phyloP scores from a whole-genome alignment of 164 flowering plant species.

The Paratinospora sagittata region DNA sequence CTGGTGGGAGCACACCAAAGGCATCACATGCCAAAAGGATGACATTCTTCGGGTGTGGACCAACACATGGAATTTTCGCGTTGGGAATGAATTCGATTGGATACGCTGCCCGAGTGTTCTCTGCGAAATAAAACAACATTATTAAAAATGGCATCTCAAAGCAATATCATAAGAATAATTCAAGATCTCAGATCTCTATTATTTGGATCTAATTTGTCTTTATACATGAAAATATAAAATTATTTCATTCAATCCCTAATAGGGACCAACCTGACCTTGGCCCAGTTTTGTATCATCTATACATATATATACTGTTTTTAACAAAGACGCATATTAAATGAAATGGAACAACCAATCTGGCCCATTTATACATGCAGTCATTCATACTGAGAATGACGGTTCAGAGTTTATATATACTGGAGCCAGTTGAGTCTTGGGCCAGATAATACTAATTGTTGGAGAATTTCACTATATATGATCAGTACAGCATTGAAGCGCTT shows the following conservation, averaged over 20 bases:
- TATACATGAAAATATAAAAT: neutral
- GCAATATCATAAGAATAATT: neutral
- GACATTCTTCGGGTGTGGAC: slow-evolving; percentile 94
- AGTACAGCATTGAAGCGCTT: neutral
- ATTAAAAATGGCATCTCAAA: neutral
- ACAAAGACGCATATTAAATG: neutral
- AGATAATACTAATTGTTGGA: neutral
- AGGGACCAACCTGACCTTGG: neutral
- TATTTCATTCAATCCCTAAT: neutral
- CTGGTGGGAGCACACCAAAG: slow-evolving; percentile 99
- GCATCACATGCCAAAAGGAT: slow-evolving; percentile 97
- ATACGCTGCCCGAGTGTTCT: slow-evolving; percentile 94
- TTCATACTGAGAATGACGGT: too few relatives aligned
- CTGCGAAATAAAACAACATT: slow-evolving; percentile 31
- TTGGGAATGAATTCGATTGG: slow-evolving; percentile 97
- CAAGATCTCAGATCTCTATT: neutral
- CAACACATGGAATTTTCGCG: slow-evolving; percentile 93
- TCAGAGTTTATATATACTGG: neutral
- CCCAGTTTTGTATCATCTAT: neutral
- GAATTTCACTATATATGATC: neutral
- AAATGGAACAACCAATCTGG: neutral
- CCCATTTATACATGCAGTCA: too few relatives aligned
- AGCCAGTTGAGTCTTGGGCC: neutral
- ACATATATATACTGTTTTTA: neutral
- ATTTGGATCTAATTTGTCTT: neutral